Evolutionary conservation across 2,329 filamentous ascomycete genomes (phyloP), one percentile per base, ranked within the genome.

Genomic region (Exophiala oligosperma): DNA sequence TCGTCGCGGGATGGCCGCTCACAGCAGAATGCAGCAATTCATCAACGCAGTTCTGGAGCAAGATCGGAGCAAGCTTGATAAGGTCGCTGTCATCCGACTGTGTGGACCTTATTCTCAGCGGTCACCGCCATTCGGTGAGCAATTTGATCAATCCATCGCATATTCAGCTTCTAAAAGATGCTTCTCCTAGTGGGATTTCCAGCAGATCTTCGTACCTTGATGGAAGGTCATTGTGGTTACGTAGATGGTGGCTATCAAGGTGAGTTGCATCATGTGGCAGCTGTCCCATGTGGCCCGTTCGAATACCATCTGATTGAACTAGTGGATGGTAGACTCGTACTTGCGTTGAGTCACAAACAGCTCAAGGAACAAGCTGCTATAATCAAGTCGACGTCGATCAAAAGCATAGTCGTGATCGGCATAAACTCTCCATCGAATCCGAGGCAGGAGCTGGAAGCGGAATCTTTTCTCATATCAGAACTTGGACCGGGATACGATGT

Each of bases 221-320:
- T 82, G 56, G 69, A 78, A 24, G 79, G 79, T 0, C 73, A 80
- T 56, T 72, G 74, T 49, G 72, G 71, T 51, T 74, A 76, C 62
- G 70, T 84, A 43, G 77, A 82, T 67, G 78, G 82, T 49, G 76
- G 78, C 24, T 66, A 81, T 7, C 71, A 76, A 52, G 74, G 76
- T 41, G 75, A 77, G 64, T 75, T 76, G 5, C 73, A 82, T 73
- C 70, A 80, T 17, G 63, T 77, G 3, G 70, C 73, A 79, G 56
- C 80, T 77, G 24, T 77, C 77, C 0, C 65, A 69, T 0, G 71
- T 68, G 0, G 60, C 80, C n/a, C 67, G 66, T 14, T 63, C 64
- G 3, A 75, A 79, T 21, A 69, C 80, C 7, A 69, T 75, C 24
- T 76, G 77, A 8, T 73, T 71, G 2, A 66, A 69, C 1, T 67